Conservation (phyloP, 805 yeast genomes). For the Candida succiphila region DNA sequence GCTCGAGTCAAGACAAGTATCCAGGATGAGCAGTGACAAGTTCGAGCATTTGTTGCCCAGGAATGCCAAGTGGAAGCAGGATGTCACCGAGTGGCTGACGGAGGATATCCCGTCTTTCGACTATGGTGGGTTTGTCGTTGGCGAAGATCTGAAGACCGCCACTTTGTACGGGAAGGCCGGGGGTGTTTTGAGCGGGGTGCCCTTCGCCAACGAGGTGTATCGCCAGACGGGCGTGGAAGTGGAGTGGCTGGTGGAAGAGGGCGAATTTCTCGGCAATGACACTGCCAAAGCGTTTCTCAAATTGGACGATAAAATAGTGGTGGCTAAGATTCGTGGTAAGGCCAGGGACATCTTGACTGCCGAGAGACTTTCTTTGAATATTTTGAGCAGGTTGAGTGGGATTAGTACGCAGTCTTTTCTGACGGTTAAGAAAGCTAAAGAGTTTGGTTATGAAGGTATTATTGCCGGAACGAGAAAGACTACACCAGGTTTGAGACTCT, state of each 20-base stretch:
- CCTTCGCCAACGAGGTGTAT: constrained; percentile 82
- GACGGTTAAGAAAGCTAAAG: constrained; percentile 51
- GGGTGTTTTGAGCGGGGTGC: constrained; percentile 78
- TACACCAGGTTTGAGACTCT: constrained; percentile 85
- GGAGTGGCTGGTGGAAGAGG: constrained; percentile 71
- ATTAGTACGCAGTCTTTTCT: constrained; percentile 66
- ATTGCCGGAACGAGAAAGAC: constrained; percentile 96
- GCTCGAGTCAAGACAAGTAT: too few species aligned
- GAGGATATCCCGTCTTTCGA: constrained; percentile 95
- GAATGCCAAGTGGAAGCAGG: constrained; percentile 74
- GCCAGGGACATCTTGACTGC: constrained; percentile 72
- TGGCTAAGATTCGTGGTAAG: constrained; percentile 73
- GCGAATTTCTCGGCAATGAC: constrained; percentile 40
- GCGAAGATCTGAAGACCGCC: constrained; percentile 60
- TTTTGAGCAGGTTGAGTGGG: constrained; percentile 78
- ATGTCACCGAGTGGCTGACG: constrained; percentile 61
- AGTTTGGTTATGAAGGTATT: constrained; percentile 64
- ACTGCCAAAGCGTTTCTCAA: too few species aligned
- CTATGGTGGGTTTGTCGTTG: constrained; percentile 94
- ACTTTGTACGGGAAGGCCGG: constrained; percentile 70
- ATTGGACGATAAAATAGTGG: constrained; percentile 54
- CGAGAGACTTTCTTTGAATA: constrained; percentile 78
- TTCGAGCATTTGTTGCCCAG: constrained; percentile 55
- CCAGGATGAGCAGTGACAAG: too few species aligned
- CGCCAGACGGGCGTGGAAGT: constrained; percentile 61